phyloP scores from a whole-genome alignment of 768 basidiomycete species.

The Termitomyces sp. region DNA sequence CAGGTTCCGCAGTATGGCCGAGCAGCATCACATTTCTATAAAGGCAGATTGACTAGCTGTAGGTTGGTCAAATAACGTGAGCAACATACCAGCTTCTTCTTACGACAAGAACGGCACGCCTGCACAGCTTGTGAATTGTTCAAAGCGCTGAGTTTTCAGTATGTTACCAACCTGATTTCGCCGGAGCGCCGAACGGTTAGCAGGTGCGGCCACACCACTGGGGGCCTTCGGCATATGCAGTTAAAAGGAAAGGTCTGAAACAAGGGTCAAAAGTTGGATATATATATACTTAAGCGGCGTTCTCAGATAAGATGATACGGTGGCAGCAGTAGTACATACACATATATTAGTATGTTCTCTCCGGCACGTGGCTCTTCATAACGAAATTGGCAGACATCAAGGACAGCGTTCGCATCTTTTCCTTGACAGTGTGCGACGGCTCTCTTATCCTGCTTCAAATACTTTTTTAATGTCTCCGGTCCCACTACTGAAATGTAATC shows the following conservation, averaged over 20 bases:
- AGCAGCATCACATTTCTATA: constrained; percentile 82
- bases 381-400: no score
- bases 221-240: constrained; percentile 61
- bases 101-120: constrained; percentile 81
- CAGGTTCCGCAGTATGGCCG: constrained; percentile 85
- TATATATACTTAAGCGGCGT: background rate
- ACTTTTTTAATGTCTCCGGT: no score
- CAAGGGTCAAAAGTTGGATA: background rate
- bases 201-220: constrained; percentile 32
- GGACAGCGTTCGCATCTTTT: no score
- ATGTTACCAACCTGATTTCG: constrained; percentile 60
- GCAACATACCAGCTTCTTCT: constrained; percentile 68
- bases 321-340: background rate
- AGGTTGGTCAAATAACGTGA: background rate
- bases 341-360: background rate
- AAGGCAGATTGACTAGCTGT: background rate
- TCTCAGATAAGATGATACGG: background rate
- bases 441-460: no score
- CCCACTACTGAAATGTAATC: no score
- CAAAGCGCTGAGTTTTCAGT: background rate
- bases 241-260: background rate
- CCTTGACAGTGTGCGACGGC: no score
- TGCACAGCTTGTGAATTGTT: constrained; percentile 18
- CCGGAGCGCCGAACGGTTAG: constrained; percentile 61
- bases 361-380: background rate